Percentiles rank a stretch among this genome's conserved stretches.
Evolutionary conservation across 257 asterid species (phyloP).

Genomic region (Eustoma russellianum): DNA sequence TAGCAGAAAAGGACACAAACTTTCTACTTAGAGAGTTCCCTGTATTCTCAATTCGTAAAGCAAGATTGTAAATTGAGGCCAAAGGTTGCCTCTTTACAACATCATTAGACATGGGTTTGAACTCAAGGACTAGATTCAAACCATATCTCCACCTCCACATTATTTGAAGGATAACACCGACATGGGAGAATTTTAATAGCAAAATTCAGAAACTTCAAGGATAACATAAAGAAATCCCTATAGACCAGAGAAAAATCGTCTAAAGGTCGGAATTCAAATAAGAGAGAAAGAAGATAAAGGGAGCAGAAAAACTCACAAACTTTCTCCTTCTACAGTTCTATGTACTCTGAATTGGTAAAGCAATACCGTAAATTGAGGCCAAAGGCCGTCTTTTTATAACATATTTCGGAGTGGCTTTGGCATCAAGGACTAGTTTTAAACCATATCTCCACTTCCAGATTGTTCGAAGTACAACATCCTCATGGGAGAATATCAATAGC

Average conservation of each 20-base stretch:
- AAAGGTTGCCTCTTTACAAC: conserved; percentile 19
- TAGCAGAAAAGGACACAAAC: conserved; percentile 6
- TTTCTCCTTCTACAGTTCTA: conserved; percentile 1
- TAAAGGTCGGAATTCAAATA: too few relatives aligned
- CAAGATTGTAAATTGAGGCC: conserved; percentile 19
- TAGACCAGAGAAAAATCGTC: too few relatives aligned
- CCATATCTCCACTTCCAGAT: conserved; percentile 17
- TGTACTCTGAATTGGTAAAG: conserved; percentile 19
- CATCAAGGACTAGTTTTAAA: conserved; percentile 5
- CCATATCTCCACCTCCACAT: conserved; percentile 19
- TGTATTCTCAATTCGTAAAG: conserved; percentile 19
- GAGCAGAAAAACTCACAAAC: conserved; percentile 4
- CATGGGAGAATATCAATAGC: too few relatives aligned
- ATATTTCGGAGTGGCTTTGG: conserved; percentile 8
- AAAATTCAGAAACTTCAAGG: too few relatives aligned
- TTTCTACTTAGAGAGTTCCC: conserved; percentile 1
- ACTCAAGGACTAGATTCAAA: conserved; percentile 6
- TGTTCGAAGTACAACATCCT: too few relatives aligned
- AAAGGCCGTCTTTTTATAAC: conserved; percentile 19
- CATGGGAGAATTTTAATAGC: too few relatives aligned
- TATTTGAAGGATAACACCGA: too few relatives aligned
- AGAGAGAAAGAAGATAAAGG: too few relatives aligned
- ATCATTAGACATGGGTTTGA: conserved; percentile 8
- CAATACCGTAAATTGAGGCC: conserved; percentile 19
- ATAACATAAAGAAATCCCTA: too few relatives aligned